Conservation (phyloP, 495 filamentous ascomycete genomes). For the Penicillium dipodomyicola region DNA sequence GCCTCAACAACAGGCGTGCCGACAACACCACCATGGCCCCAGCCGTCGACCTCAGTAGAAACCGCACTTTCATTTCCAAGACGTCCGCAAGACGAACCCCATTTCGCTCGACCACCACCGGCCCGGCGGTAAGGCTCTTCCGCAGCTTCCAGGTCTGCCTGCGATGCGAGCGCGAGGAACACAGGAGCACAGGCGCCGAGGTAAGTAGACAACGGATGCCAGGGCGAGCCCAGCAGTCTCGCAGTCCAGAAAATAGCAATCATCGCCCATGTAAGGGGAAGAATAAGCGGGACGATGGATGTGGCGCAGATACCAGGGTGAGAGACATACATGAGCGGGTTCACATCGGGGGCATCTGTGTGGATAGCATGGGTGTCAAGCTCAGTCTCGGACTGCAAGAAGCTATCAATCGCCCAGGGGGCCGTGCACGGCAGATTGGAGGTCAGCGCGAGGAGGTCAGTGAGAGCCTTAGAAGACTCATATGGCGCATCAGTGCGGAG, state of each 20-base stretch:
- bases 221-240: conserved; percentile 80
- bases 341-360: conserved; percentile 40
- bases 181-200: conserved; percentile 72
- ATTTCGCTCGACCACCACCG: conserved; percentile 68
- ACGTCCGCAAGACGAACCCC: conserved; percentile 69
- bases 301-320: conserved; percentile 89
- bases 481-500: conserved; percentile 62
- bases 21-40: conserved; percentile 74
- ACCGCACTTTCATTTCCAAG: conserved; percentile 57
- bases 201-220: conserved; percentile 75
- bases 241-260: conserved; percentile 64
- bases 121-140: conserved; percentile 44
- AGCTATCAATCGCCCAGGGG: conserved; percentile 50
- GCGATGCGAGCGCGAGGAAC: conserved; percentile 73
- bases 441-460: conserved; percentile 78
- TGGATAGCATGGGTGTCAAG: conserved; percentile 8
- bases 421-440: conserved; percentile 61
- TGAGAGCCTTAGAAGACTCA: conserved; percentile 80
- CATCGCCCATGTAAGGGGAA: conserved; percentile 63
- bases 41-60: conserved; percentile 78
- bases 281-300: conserved; percentile 67
- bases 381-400: conserved; percentile 41
- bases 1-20: conserved; percentile 46
- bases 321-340: conserved; percentile 58
- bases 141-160: conserved; percentile 60